Conservation (phyloP, 1,139 yeast genomes). For the Pichia sp. region DNA sequence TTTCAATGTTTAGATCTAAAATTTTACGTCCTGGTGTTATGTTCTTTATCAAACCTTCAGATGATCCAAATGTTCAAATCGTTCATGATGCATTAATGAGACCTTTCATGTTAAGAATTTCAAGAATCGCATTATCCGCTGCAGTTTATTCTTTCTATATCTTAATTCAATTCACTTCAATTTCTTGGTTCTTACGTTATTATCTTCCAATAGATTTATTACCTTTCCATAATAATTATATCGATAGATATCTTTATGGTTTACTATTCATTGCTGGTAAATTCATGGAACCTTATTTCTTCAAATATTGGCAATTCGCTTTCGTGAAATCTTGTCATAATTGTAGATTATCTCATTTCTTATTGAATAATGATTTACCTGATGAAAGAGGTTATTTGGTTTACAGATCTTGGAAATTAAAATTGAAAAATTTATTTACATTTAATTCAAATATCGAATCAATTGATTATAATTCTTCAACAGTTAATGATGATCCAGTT, state of each 20-base stretch:
- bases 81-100: conserved; percentile 81
- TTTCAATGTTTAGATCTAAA: conserved; percentile 68
- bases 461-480: conserved; percentile 58
- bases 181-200: conserved; percentile 40
- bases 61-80: conserved; percentile 85
- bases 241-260: conserved; percentile 13
- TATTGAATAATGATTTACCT: conserved; percentile 60
- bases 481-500: no score
- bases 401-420: no score
- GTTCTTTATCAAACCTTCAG: conserved; percentile 88
- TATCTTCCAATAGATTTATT: conserved; percentile 21
- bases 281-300: conserved; percentile 8
- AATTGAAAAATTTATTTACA: conserved; percentile 37
- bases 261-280: conserved; percentile 15
- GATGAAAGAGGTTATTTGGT: conserved; percentile 67
- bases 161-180: conserved; percentile 64
- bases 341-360: conserved; percentile 70
- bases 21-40: conserved; percentile 84
- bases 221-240: conserved; percentile 19
- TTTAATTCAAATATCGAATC: conserved; percentile 33
- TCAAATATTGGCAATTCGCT: conserved; percentile 52
- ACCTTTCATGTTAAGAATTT: conserved; percentile 63
- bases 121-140: conserved; percentile 68
- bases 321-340: conserved; percentile 51
- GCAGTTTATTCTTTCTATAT: conserved; percentile 71